A percentile compares a stretch with the other conserved stretches of the same genome.
Evolutionary conservation across 148 eudicot species (phyloP).

Genomic region (Fallopia convolvulus): DNA sequence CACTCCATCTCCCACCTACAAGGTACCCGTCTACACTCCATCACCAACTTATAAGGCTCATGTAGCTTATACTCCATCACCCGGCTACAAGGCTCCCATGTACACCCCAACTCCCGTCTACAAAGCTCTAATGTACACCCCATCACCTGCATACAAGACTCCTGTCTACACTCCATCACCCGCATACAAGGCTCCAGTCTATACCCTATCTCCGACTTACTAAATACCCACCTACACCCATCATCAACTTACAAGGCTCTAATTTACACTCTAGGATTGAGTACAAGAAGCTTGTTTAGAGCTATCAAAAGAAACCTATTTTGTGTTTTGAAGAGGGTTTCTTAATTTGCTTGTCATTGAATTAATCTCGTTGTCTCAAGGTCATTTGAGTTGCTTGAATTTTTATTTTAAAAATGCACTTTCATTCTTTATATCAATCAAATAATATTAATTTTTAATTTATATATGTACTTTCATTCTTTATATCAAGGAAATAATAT

Average conservation of each 20-base stretch:
- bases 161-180: neutral
- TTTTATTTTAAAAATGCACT: neutral
- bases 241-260: no score
- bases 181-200: no score
- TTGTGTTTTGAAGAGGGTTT: no score
- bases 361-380: neutral
- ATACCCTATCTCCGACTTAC: no score
- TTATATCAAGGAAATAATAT: no score
- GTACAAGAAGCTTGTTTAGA: no score
- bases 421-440: neutral
- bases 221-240: no score
- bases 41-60: no score
- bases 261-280: no score
- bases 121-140: neutral
- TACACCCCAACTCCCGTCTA: neutral
- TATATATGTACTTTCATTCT: neutral
- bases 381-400: neutral
- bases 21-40: neutral
- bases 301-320: no score
- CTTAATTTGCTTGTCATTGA: neutral
- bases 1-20: neutral
- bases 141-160: neutral
- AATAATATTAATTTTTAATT: no score
- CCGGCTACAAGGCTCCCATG: neutral
- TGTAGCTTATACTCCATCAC: no score